Percentiles rank a stretch among this genome's conserved stretches.
These are phyloP conservation scores for Pyronema domesticum DNA, from an alignment of 495 filamentous ascomycete species.

Conservation along the genomic window DNA sequence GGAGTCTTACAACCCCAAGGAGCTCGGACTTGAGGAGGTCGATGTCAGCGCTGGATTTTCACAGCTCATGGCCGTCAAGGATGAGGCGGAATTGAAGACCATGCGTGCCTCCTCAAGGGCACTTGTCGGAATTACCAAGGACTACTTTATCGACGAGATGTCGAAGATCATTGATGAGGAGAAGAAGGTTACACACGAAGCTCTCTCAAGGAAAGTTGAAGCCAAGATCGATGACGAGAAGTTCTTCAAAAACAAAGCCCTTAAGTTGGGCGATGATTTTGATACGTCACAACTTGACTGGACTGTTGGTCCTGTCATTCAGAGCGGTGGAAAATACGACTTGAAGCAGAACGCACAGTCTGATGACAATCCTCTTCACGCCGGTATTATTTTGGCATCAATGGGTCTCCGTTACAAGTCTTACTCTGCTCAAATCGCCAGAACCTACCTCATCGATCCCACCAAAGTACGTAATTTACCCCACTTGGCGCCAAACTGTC, in stretches of 20 bases:
- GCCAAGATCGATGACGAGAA: conserved; percentile 79
- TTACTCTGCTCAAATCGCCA: conserved; percentile 73
- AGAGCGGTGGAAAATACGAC: conserved; percentile 92
- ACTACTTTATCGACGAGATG: conserved; percentile 96
- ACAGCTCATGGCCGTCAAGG: conserved; percentile 74
- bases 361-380: conserved; percentile 70
- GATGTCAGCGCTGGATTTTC: conserved; percentile 74
- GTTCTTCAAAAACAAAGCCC: conserved; percentile 67
- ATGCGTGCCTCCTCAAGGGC: conserved; percentile 88
- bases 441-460: conserved; percentile 91
- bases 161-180: conserved; percentile 83
- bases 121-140: conserved; percentile 76
- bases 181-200: conserved; percentile 84
- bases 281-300: conserved; percentile 87
- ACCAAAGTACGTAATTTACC: conserved; percentile 39
- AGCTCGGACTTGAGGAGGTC: conserved; percentile 72
- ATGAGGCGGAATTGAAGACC: conserved; percentile 80
- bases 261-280: conserved; percentile 69
- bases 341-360: conserved; percentile 56
- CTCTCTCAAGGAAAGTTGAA: conserved; percentile 66
- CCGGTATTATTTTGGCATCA: conserved; percentile 77
- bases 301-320: conserved; percentile 76
- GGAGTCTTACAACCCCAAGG: conserved; percentile 52
- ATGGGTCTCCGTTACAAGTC: conserved; percentile 88
- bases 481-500: neutral